These are phyloP conservation scores for Amauroascus verrucosus DNA, from an alignment of 2,329 filamentous ascomycete genomes.

Conservation along the genomic window DNA sequence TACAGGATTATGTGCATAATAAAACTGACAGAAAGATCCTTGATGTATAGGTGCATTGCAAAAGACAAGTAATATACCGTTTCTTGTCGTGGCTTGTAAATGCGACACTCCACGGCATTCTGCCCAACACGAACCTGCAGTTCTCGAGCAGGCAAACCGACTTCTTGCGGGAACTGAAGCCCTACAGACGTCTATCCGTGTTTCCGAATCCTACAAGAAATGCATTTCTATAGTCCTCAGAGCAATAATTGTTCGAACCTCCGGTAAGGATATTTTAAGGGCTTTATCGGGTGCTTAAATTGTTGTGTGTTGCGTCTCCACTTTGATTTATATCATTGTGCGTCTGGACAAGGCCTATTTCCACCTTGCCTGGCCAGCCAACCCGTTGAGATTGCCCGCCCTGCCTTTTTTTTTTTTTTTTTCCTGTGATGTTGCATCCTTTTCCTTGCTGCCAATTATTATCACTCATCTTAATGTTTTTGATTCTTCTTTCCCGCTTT, in stretches of 20 bases:
- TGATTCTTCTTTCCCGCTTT: neutral
- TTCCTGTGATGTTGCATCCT: conserved; percentile 13
- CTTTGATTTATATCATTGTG: conserved; percentile 6
- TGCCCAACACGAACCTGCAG: conserved; percentile 60
- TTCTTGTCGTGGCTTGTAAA: conserved; percentile 77
- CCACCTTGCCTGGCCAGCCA: neutral
- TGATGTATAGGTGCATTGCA: conserved; percentile 55
- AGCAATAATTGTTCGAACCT: conserved; percentile 56
- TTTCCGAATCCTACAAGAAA: conserved; percentile 60
- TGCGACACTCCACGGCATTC: conserved; percentile 65
- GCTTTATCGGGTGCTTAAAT: conserved; percentile 8
- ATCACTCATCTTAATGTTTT: conserved; percentile 6
- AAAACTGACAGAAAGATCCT: conserved; percentile 6
- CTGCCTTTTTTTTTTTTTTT: no score
- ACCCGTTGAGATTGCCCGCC: neutral
- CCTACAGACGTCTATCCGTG: conserved; percentile 61
- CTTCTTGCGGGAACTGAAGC: conserved; percentile 57
- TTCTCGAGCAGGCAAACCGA: conserved; percentile 54
- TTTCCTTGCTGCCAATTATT: conserved; percentile 6
- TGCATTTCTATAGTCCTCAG: conserved; percentile 68
- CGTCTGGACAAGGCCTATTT: conserved; percentile 13
- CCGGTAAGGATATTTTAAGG: conserved; percentile 50
- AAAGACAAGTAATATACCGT: conserved; percentile 57
- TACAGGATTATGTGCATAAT: neutral
- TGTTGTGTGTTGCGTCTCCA: conserved; percentile 8